Base-by-base conservation (phyloP, 1,284 basidiomycete species). In the Pseudozyma thailandica region DNA sequence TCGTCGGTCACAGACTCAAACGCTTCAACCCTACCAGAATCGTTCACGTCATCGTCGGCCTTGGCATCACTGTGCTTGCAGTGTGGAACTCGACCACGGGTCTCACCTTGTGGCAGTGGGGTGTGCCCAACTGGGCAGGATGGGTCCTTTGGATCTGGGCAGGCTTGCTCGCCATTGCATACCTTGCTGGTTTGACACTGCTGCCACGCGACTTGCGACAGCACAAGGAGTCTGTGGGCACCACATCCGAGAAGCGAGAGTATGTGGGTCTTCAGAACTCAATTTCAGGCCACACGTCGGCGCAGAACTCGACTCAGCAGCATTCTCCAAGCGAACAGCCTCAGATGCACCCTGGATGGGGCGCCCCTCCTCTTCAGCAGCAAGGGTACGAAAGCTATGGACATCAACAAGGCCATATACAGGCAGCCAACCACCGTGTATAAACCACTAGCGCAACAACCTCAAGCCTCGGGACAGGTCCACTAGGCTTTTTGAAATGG, bases 1-100 rank as follows among this genome's bases (percentile, higher is more conserved):
- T 85, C 4, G 68, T 88, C 57, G 87, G 89, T 53, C 90, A 91
- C 79, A 49, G 28, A 38, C 68, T 58, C 16, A 60, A 60, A 53
- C 63, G 70, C 41, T 73, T 68, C 60, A 51, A 73, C 51, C 26
- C 45, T 18, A 53, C 65, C 30, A 55, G 70, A 31, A 61, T 64
- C 31, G 50, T 72, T 13, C 77, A 79, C 39, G 61, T 65, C 16
- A 44, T 76, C 23, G 21, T 75, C 15, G 77, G 77, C 2, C 46
- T 76, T 10, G 56, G 52, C 13, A 26, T 72, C 27, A 61, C 62
- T 1, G 57, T 57, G 10, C 50, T 39, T 8, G 59, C 68, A 10
- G 39, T 78, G 6, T 78, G 72, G 69, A 73, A 77, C 39, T n/a
- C 56, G 21, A 51, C 50, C 16, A 27, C 28, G 12, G 77, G 77